A percentile compares a stretch with the other conserved stretches of the same genome.
phyloP scores from a whole-genome alignment of 2,329 filamentous ascomycete genomes.

The Trichoderma gracile region DNA sequence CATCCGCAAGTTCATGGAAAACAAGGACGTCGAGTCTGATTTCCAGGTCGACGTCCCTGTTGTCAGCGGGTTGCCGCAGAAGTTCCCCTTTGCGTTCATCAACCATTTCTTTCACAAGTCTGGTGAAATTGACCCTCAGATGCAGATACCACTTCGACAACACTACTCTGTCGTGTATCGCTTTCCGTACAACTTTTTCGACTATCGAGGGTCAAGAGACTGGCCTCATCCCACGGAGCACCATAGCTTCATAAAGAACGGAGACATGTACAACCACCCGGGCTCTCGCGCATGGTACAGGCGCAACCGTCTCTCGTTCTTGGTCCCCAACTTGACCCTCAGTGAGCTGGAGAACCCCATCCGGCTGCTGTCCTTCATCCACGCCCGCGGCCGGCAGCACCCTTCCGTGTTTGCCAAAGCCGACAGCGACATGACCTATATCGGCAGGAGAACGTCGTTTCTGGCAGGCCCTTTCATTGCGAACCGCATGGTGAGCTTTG shows the following conservation, averaged over 20 bases:
- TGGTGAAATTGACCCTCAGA: background rate
- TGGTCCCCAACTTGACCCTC: constrained; percentile 32
- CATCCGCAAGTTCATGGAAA: background rate
- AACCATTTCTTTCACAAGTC: background rate
- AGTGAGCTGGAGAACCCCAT: constrained; percentile 27
- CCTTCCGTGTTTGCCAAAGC: constrained; percentile 24
- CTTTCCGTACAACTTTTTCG: background rate
- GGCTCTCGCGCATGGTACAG: background rate
- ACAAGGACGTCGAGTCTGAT: background rate
- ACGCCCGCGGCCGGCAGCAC: constrained; percentile 27
- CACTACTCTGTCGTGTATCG: background rate
- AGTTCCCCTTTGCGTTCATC: background rate
- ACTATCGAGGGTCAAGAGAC: background rate
- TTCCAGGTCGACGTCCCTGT: background rate
- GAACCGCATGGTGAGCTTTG: constrained; percentile 8
- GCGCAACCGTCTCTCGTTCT: constrained; percentile 14
- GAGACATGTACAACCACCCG: background rate
- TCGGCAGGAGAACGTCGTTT: constrained; percentile 28
- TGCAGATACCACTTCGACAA: background rate
- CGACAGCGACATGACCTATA: constrained; percentile 30
- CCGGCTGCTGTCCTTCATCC: constrained; percentile 31
- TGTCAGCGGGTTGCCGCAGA: background rate
- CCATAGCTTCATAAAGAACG: background rate
- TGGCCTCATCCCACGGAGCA: background rate
- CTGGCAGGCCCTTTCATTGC: constrained; percentile 28